Base-by-base conservation (phyloP, 1,284 basidiomycete genomes). In the Papiliotrema flavescens region DNA sequence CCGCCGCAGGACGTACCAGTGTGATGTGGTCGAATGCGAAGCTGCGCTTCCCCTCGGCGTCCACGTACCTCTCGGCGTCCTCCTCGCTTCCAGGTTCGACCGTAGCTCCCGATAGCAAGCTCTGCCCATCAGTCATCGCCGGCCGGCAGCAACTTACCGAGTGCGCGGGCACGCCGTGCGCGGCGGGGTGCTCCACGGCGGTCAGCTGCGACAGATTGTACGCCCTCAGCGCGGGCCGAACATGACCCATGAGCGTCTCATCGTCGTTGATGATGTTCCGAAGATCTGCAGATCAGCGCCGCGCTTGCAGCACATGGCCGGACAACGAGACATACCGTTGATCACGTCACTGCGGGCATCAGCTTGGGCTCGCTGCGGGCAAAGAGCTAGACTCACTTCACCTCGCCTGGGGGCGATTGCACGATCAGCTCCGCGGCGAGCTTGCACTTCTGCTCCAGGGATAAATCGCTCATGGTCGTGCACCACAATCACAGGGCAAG, bases 361-460 rank as follows among this genome's bases (percentile, higher is more conserved):
- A 67, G 63, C 53, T 49, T 3, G 2, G 28, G 0, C 23, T 28
- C 35, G 23, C 14, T 20, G 47, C 15, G 48, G 15, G 5, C 20
- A 26, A n/a, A 15, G 11, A 22, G 22, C 15, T 9, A 35, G 19
- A 62, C 71, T 62, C 57, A 75, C 73, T 94, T 95, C 65, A 95
- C 92, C 78, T 97, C 89, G 51, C 93, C 93, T 0, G 93, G 93
- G 14, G 93, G 93, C 1, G 89, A 85, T 73, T 95, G 92, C 1
- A 90, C 81, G 34, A 97, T 80, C 66, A 96, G 90, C 49, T 79
- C 79, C 17, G 87, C 85, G 8, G 88, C 91, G 13, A 71, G 62
- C 56, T 69, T 67, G 56, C 67, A 65, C 52, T 67, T 69, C 15
- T 76, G 64, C 35, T 75, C 67, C 14, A 64, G 20, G 14, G 59